phyloP scores from a whole-genome alignment of 2,329 filamentous ascomycete genomes.

The Nemania diffusa region DNA sequence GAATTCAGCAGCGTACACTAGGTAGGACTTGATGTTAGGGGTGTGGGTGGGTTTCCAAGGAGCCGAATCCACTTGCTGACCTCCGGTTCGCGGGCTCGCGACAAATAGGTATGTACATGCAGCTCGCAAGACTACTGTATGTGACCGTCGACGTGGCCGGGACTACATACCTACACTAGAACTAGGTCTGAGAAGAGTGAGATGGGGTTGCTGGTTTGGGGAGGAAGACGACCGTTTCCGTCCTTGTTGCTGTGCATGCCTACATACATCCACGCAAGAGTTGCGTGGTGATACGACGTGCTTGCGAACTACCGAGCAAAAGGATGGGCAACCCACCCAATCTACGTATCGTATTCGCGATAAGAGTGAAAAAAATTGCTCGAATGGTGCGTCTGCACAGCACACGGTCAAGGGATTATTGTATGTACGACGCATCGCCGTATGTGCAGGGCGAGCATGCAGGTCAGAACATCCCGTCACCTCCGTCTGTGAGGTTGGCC shows the following conservation, averaged over 20 bases:
- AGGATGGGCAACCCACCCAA: constrained; percentile 16
- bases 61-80: constrained; percentile 32
- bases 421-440: constrained; percentile 1
- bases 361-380: neutral
- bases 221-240: neutral
- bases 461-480: constrained; percentile 23
- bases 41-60: constrained; percentile 24
- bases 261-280: constrained; percentile 5
- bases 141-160: constrained; percentile 34
- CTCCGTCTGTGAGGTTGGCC: neutral
- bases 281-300: constrained; percentile 11
- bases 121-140: constrained; percentile 30
- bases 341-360: constrained; percentile 27
- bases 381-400: constrained; percentile 19
- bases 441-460: constrained; percentile 26
- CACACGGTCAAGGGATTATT: constrained; percentile 13
- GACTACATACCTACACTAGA: constrained; percentile 1
- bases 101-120: constrained; percentile 34
- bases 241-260: neutral
- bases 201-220: constrained; percentile 8
- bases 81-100: constrained; percentile 32
- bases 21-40: constrained; percentile 17
- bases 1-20: neutral
- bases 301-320: constrained; percentile 8
- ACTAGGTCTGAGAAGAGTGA: constrained; percentile 1